Percentiles rank a stretch among this genome's conserved stretches.
These are phyloP conservation scores for Dothistroma pini DNA, from an alignment of 2,329 filamentous ascomycete species.

Conservation along the genomic window DNA sequence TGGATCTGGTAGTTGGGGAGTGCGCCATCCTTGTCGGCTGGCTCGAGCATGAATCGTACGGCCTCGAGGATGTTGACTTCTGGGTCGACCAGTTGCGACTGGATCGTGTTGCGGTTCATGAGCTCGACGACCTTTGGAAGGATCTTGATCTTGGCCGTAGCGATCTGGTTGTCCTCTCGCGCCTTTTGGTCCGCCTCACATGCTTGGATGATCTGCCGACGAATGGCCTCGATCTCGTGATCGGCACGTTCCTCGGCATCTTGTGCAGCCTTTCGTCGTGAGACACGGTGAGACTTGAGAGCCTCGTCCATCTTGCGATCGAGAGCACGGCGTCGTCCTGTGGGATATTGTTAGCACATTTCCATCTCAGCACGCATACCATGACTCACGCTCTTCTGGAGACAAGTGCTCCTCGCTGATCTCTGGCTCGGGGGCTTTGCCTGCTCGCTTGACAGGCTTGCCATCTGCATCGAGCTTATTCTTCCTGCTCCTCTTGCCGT, in stretches of 20 bases:
- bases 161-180: conserved; percentile 73
- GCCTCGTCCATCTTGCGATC: conserved; percentile 85
- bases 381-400: conserved; percentile 70
- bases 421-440: conserved; percentile 47
- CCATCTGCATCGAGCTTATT: conserved; percentile 42
- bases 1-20: conserved; percentile 97
- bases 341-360: conserved; percentile 17
- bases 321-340: conserved; percentile 72
- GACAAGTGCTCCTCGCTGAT: conserved; percentile 75
- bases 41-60: conserved; percentile 96
- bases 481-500: conserved; percentile 53
- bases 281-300: conserved; percentile 74
- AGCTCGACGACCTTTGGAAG: conserved; percentile 85
- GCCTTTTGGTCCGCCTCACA: conserved; percentile 82
- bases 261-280: conserved; percentile 80
- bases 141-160: conserved; percentile 88
- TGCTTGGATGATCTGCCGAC: conserved; percentile 83
- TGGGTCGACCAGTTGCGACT: conserved; percentile 80
- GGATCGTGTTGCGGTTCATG: conserved; percentile 83
- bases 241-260: conserved; percentile 89
- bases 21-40: conserved; percentile 79
- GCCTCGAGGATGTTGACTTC: conserved; percentile 94
- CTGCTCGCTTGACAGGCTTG: conserved; percentile 49
- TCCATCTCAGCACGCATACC: conserved; percentile 7
- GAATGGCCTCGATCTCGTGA: conserved; percentile 82